Percentiles rank a stretch among this genome's conserved stretches.
These are phyloP conservation scores for Cryomyces antarcticus DNA, from an alignment of 495 filamentous ascomycete species.

Conservation along the genomic window DNA sequence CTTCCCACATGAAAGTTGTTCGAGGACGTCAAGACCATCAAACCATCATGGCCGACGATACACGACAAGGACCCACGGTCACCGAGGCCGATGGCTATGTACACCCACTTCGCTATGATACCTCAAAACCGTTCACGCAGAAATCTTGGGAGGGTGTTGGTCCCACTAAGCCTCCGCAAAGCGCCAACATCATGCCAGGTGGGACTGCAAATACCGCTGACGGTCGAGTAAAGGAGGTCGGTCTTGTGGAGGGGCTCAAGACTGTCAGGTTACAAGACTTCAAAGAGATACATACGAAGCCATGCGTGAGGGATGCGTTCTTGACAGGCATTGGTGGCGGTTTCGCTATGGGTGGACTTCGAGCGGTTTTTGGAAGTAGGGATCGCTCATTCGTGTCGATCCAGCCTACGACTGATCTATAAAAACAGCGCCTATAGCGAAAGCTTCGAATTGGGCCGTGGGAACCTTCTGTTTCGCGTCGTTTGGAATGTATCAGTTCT, in stretches of 20 bases:
- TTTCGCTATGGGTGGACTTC: slow-evolving; percentile 48
- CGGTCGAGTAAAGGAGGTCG: slow-evolving; percentile 20
- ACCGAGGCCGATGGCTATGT: too few relatives aligned
- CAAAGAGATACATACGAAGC: slow-evolving; percentile 50
- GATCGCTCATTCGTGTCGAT: background rate
- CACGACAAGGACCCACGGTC: slow-evolving; percentile 9
- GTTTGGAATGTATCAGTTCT: slow-evolving; percentile 57
- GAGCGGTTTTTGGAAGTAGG: slow-evolving; percentile 57
- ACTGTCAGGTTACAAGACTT: slow-evolving; percentile 51
- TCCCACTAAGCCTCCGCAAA: slow-evolving; percentile 6
- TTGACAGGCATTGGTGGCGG: slow-evolving; percentile 65
- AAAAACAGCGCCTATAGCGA: slow-evolving; percentile 23
- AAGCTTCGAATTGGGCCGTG: slow-evolving; percentile 67
- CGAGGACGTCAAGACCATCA: too few relatives aligned
- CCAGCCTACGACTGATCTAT: background rate
- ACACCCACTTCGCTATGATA: too few relatives aligned
- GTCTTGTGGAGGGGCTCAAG: slow-evolving; percentile 42
- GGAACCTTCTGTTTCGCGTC: slow-evolving; percentile 46
- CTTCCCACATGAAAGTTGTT: too few relatives aligned
- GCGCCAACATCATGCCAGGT: slow-evolving; percentile 24
- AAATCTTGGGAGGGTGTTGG: too few relatives aligned
- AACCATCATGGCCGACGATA: slow-evolving; percentile 34
- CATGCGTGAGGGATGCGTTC: slow-evolving; percentile 66
- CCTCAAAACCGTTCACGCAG: too few relatives aligned
- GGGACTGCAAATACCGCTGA: slow-evolving; percentile 24